phyloP scores from a whole-genome alignment of 2,329 filamentous ascomycete species.

The Colletotrichum sp. region DNA sequence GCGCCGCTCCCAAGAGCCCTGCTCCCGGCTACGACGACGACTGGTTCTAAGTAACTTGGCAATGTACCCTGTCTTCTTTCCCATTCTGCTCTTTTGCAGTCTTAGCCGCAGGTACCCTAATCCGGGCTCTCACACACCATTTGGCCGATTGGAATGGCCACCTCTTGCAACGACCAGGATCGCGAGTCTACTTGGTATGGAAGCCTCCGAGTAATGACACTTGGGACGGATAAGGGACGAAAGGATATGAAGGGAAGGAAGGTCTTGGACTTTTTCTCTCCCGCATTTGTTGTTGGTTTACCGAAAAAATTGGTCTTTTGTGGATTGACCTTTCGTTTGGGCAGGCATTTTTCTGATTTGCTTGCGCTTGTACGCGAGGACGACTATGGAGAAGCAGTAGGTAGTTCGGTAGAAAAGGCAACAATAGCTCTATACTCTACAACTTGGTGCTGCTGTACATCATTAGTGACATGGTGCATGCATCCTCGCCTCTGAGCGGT shows the following conservation, averaged over 20 bases:
- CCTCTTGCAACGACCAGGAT: background rate
- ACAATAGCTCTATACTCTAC: background rate
- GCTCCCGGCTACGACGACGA: constrained; percentile 12
- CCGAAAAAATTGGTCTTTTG: background rate
- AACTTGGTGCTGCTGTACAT: background rate
- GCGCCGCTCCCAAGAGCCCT: constrained; percentile 3
- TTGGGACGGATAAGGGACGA: background rate
- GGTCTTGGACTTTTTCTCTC: background rate
- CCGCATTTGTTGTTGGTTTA: background rate
- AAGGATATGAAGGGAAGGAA: background rate
- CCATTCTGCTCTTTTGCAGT: background rate
- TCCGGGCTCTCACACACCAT: background rate
- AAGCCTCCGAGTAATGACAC: background rate
- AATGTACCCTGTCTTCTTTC: background rate
- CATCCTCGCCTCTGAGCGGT: background rate
- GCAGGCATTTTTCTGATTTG: background rate
- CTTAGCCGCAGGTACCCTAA: background rate
- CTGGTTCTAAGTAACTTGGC: constrained; percentile 1
- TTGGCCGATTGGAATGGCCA: background rate
- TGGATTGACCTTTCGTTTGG: background rate
- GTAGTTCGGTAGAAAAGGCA: background rate
- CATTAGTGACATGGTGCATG: background rate
- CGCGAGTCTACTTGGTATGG: background rate
- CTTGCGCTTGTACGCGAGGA: background rate
- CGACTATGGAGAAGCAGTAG: background rate